Evolutionary conservation across 495 filamentous ascomycete species (phyloP), one percentile per base, ranked within the genome.

Genomic region (Penicillium pancosmium): DNA sequence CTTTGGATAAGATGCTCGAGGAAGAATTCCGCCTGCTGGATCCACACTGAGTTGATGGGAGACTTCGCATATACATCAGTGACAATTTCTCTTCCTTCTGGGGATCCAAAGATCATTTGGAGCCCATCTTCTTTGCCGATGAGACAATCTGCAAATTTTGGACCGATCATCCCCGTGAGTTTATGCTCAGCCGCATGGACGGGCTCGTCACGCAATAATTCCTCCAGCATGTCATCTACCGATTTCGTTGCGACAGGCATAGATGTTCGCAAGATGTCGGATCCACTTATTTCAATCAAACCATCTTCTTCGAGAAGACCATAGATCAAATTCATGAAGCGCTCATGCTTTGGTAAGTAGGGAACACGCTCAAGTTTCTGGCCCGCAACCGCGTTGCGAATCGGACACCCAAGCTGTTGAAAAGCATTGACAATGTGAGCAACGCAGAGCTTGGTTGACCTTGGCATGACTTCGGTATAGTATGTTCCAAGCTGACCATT

Each of bases 71-170:
- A 40, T 12, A 40, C 36, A n/a, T 40, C 36, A n/a, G 36, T 40
- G 15, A 40, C 36, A 40, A 40, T 40, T 40, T 40, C 36, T n/a
- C 2, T 40, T 40, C 77, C 79, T 57, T 83, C 72, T 13, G 60
- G 56, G 8, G 67, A 71, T 15, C 77, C 80, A 44, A 84, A 83
- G 13, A 84, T 73, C 18, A 83, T 56, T 48, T 79, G 68, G 19
- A 81, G 67, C 0, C 77, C 79, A 62, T 82, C 78, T 9, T 64
- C 66, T 43, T 77, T 64, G 4, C 80, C 80, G 36, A n/a, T 40
- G 15, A 40, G 36, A 5, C 36, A 40, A n/a, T 3, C 52, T 69
- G 21, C 83, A 60, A 5, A 78, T 73, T 1, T 73, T 64, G 2
- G 77, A 79, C 6, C 82, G 67, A 5, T 68, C 15, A 40, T 13